Evolutionary conservation across 345 rosid species (phyloP), one percentile per base, ranked within the genome.

Genomic region (Dovyalis caffra): DNA sequence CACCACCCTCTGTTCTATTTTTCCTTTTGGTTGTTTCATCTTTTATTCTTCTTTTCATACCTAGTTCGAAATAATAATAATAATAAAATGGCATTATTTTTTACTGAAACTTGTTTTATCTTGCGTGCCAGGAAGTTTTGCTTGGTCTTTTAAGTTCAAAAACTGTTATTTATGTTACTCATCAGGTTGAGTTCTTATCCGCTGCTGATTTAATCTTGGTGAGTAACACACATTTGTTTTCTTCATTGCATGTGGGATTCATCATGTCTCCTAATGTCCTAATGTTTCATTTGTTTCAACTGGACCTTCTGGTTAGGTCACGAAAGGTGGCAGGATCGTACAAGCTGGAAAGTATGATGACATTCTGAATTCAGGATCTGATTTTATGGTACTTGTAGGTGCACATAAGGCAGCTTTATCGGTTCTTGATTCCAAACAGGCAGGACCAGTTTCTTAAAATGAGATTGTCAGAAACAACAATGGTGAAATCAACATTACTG

Each of bases 281-380:
- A 7, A 10, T n/a, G n/a, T n/a, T 31, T 6, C 63, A 1, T 40
- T 18, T 60, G 21, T n/a, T 70, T 66, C 38, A 51, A 71, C 31
- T 32, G 1, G 61, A 26, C 18, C 68, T 66, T 77, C 18, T 78
- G 71, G 32, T 76, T 79, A 92, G 92, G 95, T 92, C 32, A 85
- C 89, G 93, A 92, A 90, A 87, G 88, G 88, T 75, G 97, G 97
- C 40, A 85, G 82, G 84, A 89, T 92, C 23, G 77, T 84, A 28
- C 92, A 90, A 82, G 93, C 92, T 33, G 97, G 97, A 75, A 90
- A 83, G 74, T 92, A 90, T 64, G 68, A 76, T 70, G 95, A 89
- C 57, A 88, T 92, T 71, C 86, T 92, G 38, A 79, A 70, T 78
- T 86, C 90, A 2, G 95, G 91, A 71, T 85, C 91, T 9, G 89